Percentiles rank a stretch among this genome's conserved stretches.
These are phyloP conservation scores for Fusarium pseudonygamai DNA, from an alignment of 2,329 filamentous ascomycete genomes.

Conservation along the genomic window DNA sequence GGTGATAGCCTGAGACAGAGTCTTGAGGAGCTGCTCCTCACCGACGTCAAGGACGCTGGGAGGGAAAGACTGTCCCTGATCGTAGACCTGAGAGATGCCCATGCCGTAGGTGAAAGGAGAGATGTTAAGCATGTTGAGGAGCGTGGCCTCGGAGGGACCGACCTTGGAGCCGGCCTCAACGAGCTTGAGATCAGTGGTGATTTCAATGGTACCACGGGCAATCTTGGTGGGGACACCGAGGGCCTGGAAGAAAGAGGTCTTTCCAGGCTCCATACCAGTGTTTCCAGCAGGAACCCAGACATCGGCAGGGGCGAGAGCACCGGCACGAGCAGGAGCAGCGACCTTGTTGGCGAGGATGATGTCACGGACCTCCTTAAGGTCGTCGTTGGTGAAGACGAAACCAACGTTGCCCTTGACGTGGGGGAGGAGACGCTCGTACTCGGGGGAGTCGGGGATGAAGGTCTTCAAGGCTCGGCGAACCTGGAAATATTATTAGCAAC, in stretches of 20 bases:
- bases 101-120: conserved; percentile 99
- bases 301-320: conserved; percentile 92
- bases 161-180: conserved; percentile 93
- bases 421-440: conserved; percentile 98
- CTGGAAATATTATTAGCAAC: conserved; percentile 53
- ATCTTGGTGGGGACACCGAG: conserved; percentile 99
- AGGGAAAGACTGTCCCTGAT: conserved; percentile 93
- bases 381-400: conserved; percentile 99
- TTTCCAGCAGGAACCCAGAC: conserved; percentile 97
- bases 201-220: conserved; percentile 99
- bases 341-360: conserved; percentile 98
- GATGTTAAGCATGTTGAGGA: conserved; percentile 99
- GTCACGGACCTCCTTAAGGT: conserved; percentile 91
- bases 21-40: conserved; percentile 90
- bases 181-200: conserved; percentile 97
- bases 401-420: conserved; percentile 97
- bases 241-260: conserved; percentile 99
- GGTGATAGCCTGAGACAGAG: conserved; percentile 81
- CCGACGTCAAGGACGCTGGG: conserved; percentile 89
- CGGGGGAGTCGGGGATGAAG: conserved; percentile 88
- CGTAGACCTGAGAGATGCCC: conserved; percentile 95
- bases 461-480: conserved; percentile 97
- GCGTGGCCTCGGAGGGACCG: conserved; percentile 97
- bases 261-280: conserved; percentile 99
- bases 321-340: conserved; percentile 95